Evolutionary conservation across 108 stramenopile species (phyloP), one percentile per base, ranked within the genome.

Genomic region (Cyclotella sp.): DNA sequence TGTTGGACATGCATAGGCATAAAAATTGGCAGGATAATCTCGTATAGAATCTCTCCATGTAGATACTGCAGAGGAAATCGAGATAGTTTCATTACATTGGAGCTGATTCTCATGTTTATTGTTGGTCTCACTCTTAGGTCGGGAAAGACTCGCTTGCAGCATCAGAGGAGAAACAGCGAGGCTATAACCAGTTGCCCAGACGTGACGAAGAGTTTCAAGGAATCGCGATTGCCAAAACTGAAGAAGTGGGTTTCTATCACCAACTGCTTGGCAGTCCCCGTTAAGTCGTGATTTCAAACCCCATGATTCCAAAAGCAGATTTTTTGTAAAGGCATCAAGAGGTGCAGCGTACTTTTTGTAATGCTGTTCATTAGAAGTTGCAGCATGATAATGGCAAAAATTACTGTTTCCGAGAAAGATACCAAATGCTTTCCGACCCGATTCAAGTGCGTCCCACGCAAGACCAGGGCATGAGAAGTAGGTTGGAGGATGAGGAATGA

Each of bases 11-110:
- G 81, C 81, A 53, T 82, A 82, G 3, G 71, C 70, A 43, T 82
- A 82, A 53, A 82, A 78, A 52, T 82, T 55, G 0, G 77, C 76
- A 34, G 81, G 81, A 59, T 78, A 82, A 78, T 82, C 81, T 73
- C 81, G 22, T 15, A 78, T 47, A 42, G 81, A 77, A 60, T 77
- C 77, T 52, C 81, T 72, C 76, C 76, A 82, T 28, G 27, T 58
- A 10, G 26, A 22, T 16, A 77, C 63, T 24, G 62, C 70, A 9
- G 52, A 27, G 45, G 79, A 80, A 9, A 80, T 72, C 19, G 72
- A 72, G 41, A 42, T 26, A 16, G 79, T 70, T 30, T 80, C 72
- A 55, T 73, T 66, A 15, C 47, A 24, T 5, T 40, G 45, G 30
- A 70, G 52, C 30, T 69, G 49, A 52, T 6, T 41, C 4, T 69